Percentiles rank a stretch among this genome's conserved stretches.
These are phyloP conservation scores for Emericellopsis cladophorae DNA, from an alignment of 2,329 filamentous ascomycete species.

Conservation along the genomic window DNA sequence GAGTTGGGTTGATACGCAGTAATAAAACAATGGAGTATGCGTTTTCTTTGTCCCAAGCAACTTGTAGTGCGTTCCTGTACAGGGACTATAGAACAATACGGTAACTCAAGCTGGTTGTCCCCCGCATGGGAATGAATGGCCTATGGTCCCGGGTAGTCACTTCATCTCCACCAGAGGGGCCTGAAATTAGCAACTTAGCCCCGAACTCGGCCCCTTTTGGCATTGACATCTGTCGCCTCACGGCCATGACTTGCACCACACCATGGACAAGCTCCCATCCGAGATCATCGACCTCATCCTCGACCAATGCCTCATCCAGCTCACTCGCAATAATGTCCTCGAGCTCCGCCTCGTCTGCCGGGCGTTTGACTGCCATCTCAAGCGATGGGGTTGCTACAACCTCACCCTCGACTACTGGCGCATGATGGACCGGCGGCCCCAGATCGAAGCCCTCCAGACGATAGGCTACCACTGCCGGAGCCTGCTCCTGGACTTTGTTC, in stretches of 20 bases:
- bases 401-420: slow-evolving; percentile 37
- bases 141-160: too few species aligned
- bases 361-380: slow-evolving; percentile 32
- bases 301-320: slow-evolving; percentile 23
- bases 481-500: slow-evolving; percentile 38
- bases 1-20: too few species aligned
- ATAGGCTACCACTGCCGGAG: slow-evolving; percentile 34
- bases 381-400: slow-evolving; percentile 30
- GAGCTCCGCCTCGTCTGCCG: slow-evolving; percentile 34
- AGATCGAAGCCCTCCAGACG: slow-evolving; percentile 27
- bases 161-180: too few species aligned
- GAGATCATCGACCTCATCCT: slow-evolving; percentile 36
- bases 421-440: slow-evolving; percentile 20
- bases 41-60: too few species aligned
- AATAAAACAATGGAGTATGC: too few species aligned
- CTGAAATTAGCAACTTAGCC: too few species aligned
- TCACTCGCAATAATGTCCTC: slow-evolving; percentile 31
- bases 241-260: neutral
- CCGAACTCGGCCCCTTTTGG: too few species aligned
- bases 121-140: too few species aligned
- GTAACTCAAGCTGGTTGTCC: too few species aligned
- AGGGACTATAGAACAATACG: too few species aligned
- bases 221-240: too few species aligned
- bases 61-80: too few species aligned
- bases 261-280: slow-evolving; percentile 32